A percentile compares a stretch with the other conserved stretches of the same genome.
Conservation (phyloP, 73 alveolate genomes). For the Symbiodinium natans region DNA sequence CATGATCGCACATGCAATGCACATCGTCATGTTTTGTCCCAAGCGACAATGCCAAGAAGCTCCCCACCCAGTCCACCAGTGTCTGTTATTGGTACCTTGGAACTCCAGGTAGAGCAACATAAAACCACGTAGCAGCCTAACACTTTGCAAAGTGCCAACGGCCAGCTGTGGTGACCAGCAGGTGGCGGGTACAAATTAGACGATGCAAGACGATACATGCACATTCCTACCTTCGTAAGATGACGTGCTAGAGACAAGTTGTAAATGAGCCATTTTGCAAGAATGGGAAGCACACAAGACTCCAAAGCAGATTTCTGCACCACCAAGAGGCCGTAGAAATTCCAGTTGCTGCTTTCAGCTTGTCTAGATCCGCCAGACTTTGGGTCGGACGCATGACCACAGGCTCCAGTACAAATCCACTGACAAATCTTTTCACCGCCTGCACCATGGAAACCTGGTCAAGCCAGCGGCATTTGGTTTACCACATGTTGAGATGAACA, state of each 20-base stretch:
- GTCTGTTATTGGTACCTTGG: slow-evolving; percentile 80
- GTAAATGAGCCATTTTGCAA: no score
- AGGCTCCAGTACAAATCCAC: slow-evolving; percentile 80
- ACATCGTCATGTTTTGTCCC: no score
- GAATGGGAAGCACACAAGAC: no score
- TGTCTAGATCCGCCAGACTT: slow-evolving; percentile 38
- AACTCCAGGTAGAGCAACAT: not conserved
- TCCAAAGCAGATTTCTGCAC: no score
- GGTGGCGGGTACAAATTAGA: no score
- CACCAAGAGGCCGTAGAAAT: slow-evolving; percentile 11
- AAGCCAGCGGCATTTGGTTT: not conserved
- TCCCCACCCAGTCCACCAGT: slow-evolving; percentile 90
- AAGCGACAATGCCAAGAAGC: slow-evolving; percentile 41
- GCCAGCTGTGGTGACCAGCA: not conserved
- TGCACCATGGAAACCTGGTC: slow-evolving; percentile 70
- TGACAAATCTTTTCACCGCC: slow-evolving; percentile 46
- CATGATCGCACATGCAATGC: no score
- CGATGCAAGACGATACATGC: no score
- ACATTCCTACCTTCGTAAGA: no score
- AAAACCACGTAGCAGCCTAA: not conserved
- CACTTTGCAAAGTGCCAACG: not conserved
- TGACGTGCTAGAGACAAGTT: no score
- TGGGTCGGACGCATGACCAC: slow-evolving; percentile 39
- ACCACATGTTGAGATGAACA: no score
- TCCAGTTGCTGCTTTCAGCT: slow-evolving; percentile 48